Conservation (phyloP, 768 basidiomycete species). For the Leccinum olivaceopallidum region DNA sequence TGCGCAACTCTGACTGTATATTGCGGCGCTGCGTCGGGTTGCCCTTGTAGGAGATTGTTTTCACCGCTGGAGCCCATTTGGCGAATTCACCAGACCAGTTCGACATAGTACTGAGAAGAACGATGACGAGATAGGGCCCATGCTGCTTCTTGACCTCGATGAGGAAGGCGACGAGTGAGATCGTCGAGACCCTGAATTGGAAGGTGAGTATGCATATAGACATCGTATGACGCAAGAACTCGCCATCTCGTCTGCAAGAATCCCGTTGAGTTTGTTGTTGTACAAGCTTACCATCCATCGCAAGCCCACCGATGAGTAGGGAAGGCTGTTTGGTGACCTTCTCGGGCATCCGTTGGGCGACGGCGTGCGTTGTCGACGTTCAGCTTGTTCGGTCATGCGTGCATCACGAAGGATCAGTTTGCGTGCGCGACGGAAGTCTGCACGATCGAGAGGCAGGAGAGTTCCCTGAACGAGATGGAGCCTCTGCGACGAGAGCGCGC, state of each 20-base stretch:
- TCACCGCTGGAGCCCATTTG: slow-evolving; percentile 92
- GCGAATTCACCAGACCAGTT: slow-evolving; percentile 97
- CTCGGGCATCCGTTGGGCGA: slow-evolving; percentile 92
- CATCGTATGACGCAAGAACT: slow-evolving; percentile 17
- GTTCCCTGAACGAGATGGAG: slow-evolving; percentile 86
- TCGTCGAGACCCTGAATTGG: slow-evolving; percentile 81
- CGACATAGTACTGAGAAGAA: slow-evolving; percentile 94
- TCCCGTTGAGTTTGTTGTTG: slow-evolving; percentile 94
- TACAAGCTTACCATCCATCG: slow-evolving; percentile 99
- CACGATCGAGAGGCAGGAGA: slow-evolving; percentile 86
- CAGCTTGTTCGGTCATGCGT: slow-evolving; percentile 83
- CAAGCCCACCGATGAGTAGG: slow-evolving; percentile 83
- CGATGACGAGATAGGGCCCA: slow-evolving; percentile 95
- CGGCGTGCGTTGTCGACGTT: slow-evolving; percentile 91
- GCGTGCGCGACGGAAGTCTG: slow-evolving; percentile 84
- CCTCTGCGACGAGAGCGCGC: slow-evolving; percentile 82
- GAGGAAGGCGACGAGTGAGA: slow-evolving; percentile 92
- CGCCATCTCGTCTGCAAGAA: slow-evolving; percentile 94
- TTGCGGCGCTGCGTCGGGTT: slow-evolving; percentile 81
- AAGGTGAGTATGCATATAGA: slow-evolving; percentile 12
- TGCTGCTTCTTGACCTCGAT: slow-evolving; percentile 88
- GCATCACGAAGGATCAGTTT: slow-evolving; percentile 90
- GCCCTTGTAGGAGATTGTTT: slow-evolving; percentile 85
- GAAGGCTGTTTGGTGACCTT: slow-evolving; percentile 71
- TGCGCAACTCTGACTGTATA: slow-evolving; percentile 74